Evolutionary conservation across 2,329 filamentous ascomycete genomes (phyloP), one percentile per base, ranked within the genome.

Genomic region (Exophiala alcalophila): DNA sequence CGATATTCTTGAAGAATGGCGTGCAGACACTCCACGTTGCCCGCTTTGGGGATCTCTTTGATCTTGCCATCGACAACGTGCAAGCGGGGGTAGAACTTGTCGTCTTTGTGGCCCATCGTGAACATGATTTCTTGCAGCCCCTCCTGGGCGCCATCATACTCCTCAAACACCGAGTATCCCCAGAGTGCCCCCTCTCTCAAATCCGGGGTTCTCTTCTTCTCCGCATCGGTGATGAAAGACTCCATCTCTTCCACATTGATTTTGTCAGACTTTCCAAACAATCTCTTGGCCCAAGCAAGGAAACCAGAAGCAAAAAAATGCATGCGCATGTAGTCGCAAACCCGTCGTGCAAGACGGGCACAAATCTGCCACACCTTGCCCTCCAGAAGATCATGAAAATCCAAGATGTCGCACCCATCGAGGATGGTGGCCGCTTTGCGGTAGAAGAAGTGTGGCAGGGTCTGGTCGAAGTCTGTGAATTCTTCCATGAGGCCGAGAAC

Each of bases 91-190:
- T 47, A 47, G 14, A 28, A 10, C 4, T 14, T 16, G 6, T 47
- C 39, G 18, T 28, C n/a, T 5, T 23, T 29, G 29, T 39, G 44
- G 8, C 26, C 15, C 39, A 47, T 34, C 33, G 32, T 35, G 39
- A 43, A 47, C 39, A 47, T 47, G 23, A 47, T 9, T 14, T 47
- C 29, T n/a, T 43, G 27, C 23, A 47, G 26, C 5, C 15, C 14
- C 6, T 34, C 33, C 24, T 43, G 34, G 4, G 25, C 10, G 12
- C 26, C 15, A 14, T 43, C 39, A 23, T 30, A 47, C 18, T 37
- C 39, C 20, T 43, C 26, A 10, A 33, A 32, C 2, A 18, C 20
- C n/a, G 39, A 43, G 30, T 31, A 31, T 11, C 28, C 31, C 5
- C 27, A n/a, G 11, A 12, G n/a, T 14, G 19, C 30, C 7, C n/a